A percentile compares a stretch with the other conserved stretches of the same genome.
phyloP scores from a whole-genome alignment of 2,329 filamentous ascomycete species.

The Fusarium sp. region DNA sequence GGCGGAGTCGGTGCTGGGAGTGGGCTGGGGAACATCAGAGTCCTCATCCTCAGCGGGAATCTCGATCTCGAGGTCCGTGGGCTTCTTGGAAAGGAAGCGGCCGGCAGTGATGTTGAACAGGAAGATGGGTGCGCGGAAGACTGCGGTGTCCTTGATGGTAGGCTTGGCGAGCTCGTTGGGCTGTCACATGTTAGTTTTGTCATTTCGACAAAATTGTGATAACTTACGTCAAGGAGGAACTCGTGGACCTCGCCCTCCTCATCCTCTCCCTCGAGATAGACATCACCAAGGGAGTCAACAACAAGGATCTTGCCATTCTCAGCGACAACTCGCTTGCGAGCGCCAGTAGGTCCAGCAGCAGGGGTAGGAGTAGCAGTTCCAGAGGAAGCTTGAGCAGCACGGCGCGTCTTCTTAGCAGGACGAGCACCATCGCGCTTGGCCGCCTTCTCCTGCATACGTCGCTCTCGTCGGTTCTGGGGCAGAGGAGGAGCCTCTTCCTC shows the following conservation, averaged over 20 bases:
- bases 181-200: conserved; percentile 57
- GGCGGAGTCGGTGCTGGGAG: conserved; percentile 68
- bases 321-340: conserved; percentile 88
- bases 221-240: conserved; percentile 86
- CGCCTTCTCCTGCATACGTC: conserved; percentile 88
- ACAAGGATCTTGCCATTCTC: conserved; percentile 96
- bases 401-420: conserved; percentile 58
- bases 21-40: conserved; percentile 63
- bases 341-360: conserved; percentile 68
- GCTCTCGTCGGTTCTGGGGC: conserved; percentile 84
- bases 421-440: conserved; percentile 76
- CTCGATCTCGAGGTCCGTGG: conserved; percentile 52
- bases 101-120: conserved; percentile 69
- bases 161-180: conserved; percentile 83
- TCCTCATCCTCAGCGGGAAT: conserved; percentile 57
- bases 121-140: conserved; percentile 83
- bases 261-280: conserved; percentile 92
- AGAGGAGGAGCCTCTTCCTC: conserved; percentile 60
- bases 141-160: conserved; percentile 82
- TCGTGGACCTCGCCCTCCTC: conserved; percentile 87
- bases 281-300: conserved; percentile 90
- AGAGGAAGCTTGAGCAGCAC: conserved; percentile 52
- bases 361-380: conserved; percentile 65
- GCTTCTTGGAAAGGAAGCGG: conserved; percentile 59
- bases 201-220: background rate